Conservation (phyloP, 495 filamentous ascomycete genomes). For the Pyrenula massariospora region DNA sequence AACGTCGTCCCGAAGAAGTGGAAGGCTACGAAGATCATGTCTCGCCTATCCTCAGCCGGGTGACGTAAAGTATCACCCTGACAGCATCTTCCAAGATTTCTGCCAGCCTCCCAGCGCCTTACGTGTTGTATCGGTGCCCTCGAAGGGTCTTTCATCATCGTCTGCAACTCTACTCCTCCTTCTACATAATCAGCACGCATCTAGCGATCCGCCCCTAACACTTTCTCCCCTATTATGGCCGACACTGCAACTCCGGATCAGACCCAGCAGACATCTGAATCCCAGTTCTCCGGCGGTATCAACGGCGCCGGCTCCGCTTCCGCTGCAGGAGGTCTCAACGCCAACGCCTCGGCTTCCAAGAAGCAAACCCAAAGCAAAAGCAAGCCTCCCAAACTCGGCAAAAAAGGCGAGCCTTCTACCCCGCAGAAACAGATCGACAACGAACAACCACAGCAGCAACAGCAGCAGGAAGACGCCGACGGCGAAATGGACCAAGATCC, state of each 20-base stretch:
- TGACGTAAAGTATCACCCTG: neutral
- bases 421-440: constrained; percentile 6
- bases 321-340: constrained; percentile 9
- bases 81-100: neutral
- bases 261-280: constrained; percentile 5
- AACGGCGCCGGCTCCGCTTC: constrained; percentile 12
- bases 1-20: neutral
- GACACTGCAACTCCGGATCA: neutral
- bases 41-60: neutral
- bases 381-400: constrained; percentile 12
- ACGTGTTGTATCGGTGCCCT: too few relatives aligned
- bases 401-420: constrained; percentile 3
- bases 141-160: neutral
- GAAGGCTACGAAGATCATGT: neutral
- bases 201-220: constrained; percentile 6
- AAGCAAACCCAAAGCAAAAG: constrained; percentile 12
- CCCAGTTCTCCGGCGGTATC: constrained; percentile 12
- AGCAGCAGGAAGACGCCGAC: constrained; percentile 5
- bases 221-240: neutral
- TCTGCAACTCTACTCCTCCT: constrained; percentile 1
- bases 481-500: constrained; percentile 20
- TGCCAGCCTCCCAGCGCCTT: too few relatives aligned
- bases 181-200: neutral
- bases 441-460: constrained; percentile 9
- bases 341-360: constrained; percentile 5